A percentile compares a stretch with the other conserved stretches of the same genome.
These are phyloP conservation scores for Penicillium mononematosum DNA, from an alignment of 495 filamentous ascomycete species.

Conservation along the genomic window DNA sequence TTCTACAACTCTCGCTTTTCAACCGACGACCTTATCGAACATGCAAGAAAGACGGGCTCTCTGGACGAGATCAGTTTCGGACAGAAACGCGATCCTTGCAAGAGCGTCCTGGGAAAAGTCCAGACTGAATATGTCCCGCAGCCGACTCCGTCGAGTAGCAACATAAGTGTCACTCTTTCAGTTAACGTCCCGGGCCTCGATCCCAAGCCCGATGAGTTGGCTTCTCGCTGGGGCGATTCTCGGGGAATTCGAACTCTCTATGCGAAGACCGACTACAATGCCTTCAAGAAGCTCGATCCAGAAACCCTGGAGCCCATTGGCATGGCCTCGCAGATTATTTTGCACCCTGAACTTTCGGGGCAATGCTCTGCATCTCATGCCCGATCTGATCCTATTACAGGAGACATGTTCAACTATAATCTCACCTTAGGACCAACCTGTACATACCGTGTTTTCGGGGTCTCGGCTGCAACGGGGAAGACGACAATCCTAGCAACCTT, in stretches of 20 bases:
- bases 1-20: slow-evolving; percentile 72
- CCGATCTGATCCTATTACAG: slow-evolving; percentile 65
- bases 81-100: slow-evolving; percentile 65
- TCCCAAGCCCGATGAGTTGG: slow-evolving; percentile 1
- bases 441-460: slow-evolving; percentile 66
- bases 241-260: slow-evolving; percentile 50
- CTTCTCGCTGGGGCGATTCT: slow-evolving; percentile 21
- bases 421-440: slow-evolving; percentile 46
- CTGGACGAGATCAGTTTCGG: slow-evolving; percentile 54
- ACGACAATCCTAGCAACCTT: slow-evolving; percentile 72
- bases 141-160: slow-evolving; percentile 36
- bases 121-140: slow-evolving; percentile 50
- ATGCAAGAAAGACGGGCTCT: slow-evolving; percentile 53
- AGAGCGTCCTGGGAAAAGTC: slow-evolving; percentile 64
- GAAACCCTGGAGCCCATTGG: slow-evolving; percentile 69
- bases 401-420: slow-evolving; percentile 79
- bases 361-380: slow-evolving; percentile 64
- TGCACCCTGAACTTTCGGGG: slow-evolving; percentile 68
- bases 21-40: slow-evolving; percentile 54
- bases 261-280: slow-evolving; percentile 58
- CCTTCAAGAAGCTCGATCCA: slow-evolving; percentile 61
- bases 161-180: slow-evolving; percentile 61
- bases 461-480: slow-evolving; percentile 57
- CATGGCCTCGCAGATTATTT: slow-evolving; percentile 50
- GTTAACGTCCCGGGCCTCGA: slow-evolving; percentile 55